Evolutionary conservation across 805 yeast genomes (phyloP), one percentile per base, ranked within the genome.

Genomic region (Clavispora vitiphila): DNA sequence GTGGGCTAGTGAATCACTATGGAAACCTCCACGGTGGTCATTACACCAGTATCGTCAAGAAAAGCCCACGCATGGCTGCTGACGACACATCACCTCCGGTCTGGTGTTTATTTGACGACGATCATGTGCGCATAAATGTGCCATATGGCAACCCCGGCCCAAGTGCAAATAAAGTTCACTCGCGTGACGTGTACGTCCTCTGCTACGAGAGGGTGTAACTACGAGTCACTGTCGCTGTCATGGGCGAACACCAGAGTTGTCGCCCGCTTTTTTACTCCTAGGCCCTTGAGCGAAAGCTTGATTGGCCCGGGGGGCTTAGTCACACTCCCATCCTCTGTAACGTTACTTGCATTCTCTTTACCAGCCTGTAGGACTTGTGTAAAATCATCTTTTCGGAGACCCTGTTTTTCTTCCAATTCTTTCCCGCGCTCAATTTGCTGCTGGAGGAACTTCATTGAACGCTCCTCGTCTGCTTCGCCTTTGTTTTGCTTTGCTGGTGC

Each of bases 41-140:
- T 58, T 85, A 85, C 55, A 85, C 90, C 1, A 69, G 88, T 0
- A 61, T 82, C 35, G 80, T 82, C 3, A 76, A 80, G 51, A 81
- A 73, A 51, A 54, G 67, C 1, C 47, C 46, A 6, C 35, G 9
- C 3, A 8, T 19, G 8, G 23, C 36, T 15, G 25, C 27, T 18
- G 57, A 67, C 35, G 60, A 62, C 6, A 69, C 71, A 43, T 39
- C 29, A 10, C 47, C 54, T 32, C 80, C 80, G 25, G 67, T 68
- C 50, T 85, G 93, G 93, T 80, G 82, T 47, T 74, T 74, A 47
- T 85, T 85, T 59, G 91, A 85, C 56, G 95, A 85, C 60, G 91
- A 84, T 38, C 66, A 63, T 34, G 76, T 75, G 30, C 67, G 72
- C 53, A 47, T 58, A 35, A 70, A 69, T 47, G 54, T 69, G 18